Evolutionary conservation across 2,329 filamentous ascomycete genomes (phyloP), one percentile per base, ranked within the genome.

Genomic region (Colletotrichum spinosum): DNA sequence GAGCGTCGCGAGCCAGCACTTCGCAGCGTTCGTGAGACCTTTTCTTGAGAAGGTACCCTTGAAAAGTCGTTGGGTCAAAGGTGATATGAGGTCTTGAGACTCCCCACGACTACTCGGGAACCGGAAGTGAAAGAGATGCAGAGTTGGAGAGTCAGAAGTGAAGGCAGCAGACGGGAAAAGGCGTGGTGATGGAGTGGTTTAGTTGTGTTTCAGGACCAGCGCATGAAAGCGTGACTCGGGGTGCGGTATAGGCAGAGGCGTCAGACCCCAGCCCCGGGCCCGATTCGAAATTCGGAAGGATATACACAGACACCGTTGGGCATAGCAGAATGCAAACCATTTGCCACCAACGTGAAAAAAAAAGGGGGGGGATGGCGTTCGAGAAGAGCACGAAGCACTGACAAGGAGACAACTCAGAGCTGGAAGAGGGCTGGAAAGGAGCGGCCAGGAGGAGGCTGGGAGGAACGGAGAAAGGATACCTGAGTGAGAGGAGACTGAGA

Each of bases 141-240:
- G 51, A 33, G 50, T 12, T 44, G 44, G 49, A 57, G 15, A 37
- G 44, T 49, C n/a, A 50, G 51, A 44, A 60, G 49, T 49, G 50
- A 55, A 49, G 34, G 38, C 17, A 52, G 35, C 55, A 57, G 53
- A 55, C 13, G 55, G 34, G 55, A 55, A 65, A 45, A 52, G 61
- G 34, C 48, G 56, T 55, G 55, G 53, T 53, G 63, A 62, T 53
- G 52, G 58, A 53, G 17, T 58, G 53, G 54, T 67, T 53, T 67
- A 60, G 60, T 58, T 60, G 59, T 64, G 64, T 64, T 67, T 67
- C 64, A 64, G 64, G 60, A 67, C 64, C 64, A 50, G 60, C 54
- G 55, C 55, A 55, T 55, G 64, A 42, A 66, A 66, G 63, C 63
- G 63, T 66, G 63, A 66, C 63, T 63, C 63, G 63, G 63, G 39